These are phyloP conservation scores for Brassica napus DNA, from an alignment of 345 rosid species.

Conservation along the genomic window DNA sequence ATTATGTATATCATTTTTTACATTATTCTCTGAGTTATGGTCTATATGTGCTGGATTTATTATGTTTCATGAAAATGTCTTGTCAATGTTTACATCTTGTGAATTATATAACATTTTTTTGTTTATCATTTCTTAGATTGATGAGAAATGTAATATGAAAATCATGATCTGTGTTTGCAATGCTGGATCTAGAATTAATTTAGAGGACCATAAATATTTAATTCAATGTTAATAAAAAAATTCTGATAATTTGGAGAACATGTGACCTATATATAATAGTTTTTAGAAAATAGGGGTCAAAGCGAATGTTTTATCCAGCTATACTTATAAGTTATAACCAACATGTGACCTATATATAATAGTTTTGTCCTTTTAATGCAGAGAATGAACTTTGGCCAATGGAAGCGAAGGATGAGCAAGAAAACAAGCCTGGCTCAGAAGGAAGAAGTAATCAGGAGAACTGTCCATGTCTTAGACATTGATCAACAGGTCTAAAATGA, in stretches of 20 bases:
- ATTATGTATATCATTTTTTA: no score
- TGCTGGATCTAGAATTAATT: background rate
- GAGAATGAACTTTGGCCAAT: slow-evolving; percentile 64
- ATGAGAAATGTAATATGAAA: background rate
- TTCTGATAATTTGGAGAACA: background rate
- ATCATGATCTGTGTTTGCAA: background rate
- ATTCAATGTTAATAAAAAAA: background rate
- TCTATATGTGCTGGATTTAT: no score
- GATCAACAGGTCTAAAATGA: slow-evolving; percentile 29
- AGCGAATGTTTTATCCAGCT: no score
- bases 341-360: no score
- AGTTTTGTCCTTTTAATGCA: slow-evolving; percentile 26
- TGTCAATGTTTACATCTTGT: no score
- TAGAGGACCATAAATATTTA: background rate
- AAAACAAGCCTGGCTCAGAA: slow-evolving; percentile 53
- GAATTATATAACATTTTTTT: background rate
- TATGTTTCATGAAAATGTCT: no score
- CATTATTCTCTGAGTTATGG: no score
- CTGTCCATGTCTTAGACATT: slow-evolving; percentile 31
- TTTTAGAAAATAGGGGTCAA: background rate
- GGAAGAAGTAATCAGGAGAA: slow-evolving; percentile 20
- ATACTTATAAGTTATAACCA: no score
- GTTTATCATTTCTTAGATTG: background rate
- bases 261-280: background rate
- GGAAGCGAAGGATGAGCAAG: slow-evolving; percentile 58